Evolutionary conservation across 371 early-diverging fungal species (phyloP).

Genomic region (Caulochytrium protostelioides): DNA sequence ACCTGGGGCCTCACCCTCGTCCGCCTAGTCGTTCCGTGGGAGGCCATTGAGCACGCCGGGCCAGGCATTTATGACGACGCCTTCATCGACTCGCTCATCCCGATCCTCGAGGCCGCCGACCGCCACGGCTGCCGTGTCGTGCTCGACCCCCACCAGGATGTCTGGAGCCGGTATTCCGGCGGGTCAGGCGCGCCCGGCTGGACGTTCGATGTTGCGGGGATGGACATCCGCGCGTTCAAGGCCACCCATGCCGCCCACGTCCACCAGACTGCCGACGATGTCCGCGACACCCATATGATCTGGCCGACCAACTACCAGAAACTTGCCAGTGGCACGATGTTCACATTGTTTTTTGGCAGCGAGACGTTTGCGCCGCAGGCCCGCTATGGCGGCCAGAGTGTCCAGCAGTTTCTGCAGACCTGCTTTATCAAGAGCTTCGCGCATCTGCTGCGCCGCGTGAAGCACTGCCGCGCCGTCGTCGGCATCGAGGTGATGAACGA

Average conservation of each 20-base stretch:
- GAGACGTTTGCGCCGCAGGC: slow-evolving; percentile 44
- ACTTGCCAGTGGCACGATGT: slow-evolving; percentile 60
- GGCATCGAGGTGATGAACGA: slow-evolving; percentile 69
- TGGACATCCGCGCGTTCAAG: slow-evolving; percentile 37
- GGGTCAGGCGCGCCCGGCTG: slow-evolving; percentile 73
- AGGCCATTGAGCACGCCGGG: slow-evolving; percentile 31
- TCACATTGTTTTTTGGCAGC: slow-evolving; percentile 63
- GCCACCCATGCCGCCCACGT: slow-evolving; percentile 47
- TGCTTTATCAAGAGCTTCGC: slow-evolving; percentile 29
- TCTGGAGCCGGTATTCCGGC: slow-evolving; percentile 51
- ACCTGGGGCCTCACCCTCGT: slow-evolving; percentile 61
- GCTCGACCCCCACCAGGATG: slow-evolving; percentile 23
- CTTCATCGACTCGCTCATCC: slow-evolving; percentile 50
- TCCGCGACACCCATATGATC: slow-evolving; percentile 37
- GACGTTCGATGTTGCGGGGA: slow-evolving; percentile 50
- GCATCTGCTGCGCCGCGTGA: slow-evolving; percentile 29
- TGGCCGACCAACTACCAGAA: slow-evolving; percentile 74
- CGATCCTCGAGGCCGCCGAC: slow-evolving; percentile 35
- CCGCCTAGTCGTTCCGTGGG: slow-evolving; percentile 61
- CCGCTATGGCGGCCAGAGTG: slow-evolving; percentile 17
- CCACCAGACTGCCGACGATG: slow-evolving; percentile 29
- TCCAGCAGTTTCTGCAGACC: slow-evolving; percentile 49
- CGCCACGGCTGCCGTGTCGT: slow-evolving; percentile 29
- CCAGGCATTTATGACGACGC: slow-evolving; percentile 62
- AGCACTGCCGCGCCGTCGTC: slow-evolving; percentile 35